Conservation (phyloP, 805 yeast species). For the Kodamaea laetipori region DNA sequence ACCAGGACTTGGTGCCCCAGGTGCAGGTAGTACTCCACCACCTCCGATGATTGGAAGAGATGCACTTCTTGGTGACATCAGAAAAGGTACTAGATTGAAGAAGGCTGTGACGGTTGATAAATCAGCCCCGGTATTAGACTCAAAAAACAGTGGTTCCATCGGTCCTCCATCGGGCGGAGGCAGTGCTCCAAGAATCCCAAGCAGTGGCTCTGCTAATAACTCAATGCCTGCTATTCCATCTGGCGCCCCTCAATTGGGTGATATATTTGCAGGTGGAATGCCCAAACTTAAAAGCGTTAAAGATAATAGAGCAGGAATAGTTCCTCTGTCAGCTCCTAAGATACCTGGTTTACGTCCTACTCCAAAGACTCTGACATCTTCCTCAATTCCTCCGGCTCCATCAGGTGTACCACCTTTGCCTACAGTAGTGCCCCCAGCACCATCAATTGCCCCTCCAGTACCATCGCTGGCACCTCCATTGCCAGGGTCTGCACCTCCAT, state of each 20-base stretch:
- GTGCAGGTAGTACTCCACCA: constrained; percentile 18
- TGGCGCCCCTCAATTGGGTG: constrained; percentile 57
- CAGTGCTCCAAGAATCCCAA: constrained; percentile 1
- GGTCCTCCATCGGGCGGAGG: constrained; percentile 33
- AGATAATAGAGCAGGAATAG: constrained; percentile 39
- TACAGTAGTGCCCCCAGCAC: constrained; percentile 20
- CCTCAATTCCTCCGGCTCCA: constrained; percentile 19
- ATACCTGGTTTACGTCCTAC: constrained; percentile 27
- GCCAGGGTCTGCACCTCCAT: constrained; percentile 18
- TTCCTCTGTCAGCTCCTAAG: constrained; percentile 42
- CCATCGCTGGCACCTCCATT: constrained; percentile 32
- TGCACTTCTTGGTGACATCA: constrained; percentile 75
- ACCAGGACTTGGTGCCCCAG: constrained; percentile 30
- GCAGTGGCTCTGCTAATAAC: constrained; percentile 5
- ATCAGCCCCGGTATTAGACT: constrained; percentile 60
- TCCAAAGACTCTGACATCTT: constrained; percentile 14
- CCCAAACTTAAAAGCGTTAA: constrained; percentile 59
- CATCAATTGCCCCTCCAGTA: constrained; percentile 24
- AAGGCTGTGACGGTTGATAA: constrained; percentile 48
- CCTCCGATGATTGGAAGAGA: constrained; percentile 37
- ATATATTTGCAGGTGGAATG: constrained; percentile 76
- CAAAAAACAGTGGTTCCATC: constrained; percentile 40
- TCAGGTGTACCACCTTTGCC: constrained; percentile 28
- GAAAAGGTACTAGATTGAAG: constrained; percentile 52
- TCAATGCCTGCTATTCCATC: constrained; percentile 22